Conservation (phyloP, 2,329 filamentous ascomycete genomes). For the Didymellaceae sp. region DNA sequence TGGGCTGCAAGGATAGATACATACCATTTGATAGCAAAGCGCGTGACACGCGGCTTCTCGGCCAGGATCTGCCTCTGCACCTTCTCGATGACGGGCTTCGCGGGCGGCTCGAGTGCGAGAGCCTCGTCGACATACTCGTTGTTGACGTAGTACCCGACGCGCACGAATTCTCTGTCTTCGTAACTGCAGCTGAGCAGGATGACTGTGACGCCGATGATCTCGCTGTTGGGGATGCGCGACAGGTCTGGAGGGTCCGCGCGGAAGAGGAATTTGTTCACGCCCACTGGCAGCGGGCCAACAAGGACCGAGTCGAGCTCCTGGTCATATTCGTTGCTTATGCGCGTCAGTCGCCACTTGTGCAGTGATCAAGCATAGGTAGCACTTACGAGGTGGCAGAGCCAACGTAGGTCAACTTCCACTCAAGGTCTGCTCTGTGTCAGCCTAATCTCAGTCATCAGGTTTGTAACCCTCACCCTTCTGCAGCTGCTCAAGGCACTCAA, state of each 20-base stretch:
- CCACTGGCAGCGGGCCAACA: slow-evolving; percentile 95
- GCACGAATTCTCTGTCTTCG: slow-evolving; percentile 94
- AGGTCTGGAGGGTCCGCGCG: slow-evolving; percentile 93
- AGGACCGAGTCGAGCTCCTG: slow-evolving; percentile 97
- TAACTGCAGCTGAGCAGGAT: slow-evolving; percentile 96
- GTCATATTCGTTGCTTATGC: slow-evolving; percentile 84
- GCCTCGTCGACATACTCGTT: slow-evolving; percentile 97
- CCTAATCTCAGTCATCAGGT: neutral
- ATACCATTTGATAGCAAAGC: slow-evolving; percentile 98
- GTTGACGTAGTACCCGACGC: slow-evolving; percentile 99
- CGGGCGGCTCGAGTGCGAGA: slow-evolving; percentile 84
- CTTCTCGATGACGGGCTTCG: slow-evolving; percentile 91
- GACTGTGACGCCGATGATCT: slow-evolving; percentile 96
- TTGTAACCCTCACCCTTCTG: slow-evolving; percentile 74
- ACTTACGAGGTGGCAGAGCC: slow-evolving; percentile 95
- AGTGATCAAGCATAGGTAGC: slow-evolving; percentile 1
- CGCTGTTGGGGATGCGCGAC: slow-evolving; percentile 87
- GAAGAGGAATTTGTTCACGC: slow-evolving; percentile 98
- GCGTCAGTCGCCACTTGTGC: slow-evolving; percentile 18
- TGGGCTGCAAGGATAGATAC: slow-evolving; percentile 30
- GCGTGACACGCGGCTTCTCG: slow-evolving; percentile 95
- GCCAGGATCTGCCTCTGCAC: slow-evolving; percentile 91
- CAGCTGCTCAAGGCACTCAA: slow-evolving; percentile 93
- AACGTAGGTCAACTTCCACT: slow-evolving; percentile 99
- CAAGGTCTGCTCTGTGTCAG: slow-evolving; percentile 71